Percentiles rank a stretch among this genome's conserved stretches.
Conservation (phyloP, 306 rosid species). For the Cicer bijugum region DNA sequence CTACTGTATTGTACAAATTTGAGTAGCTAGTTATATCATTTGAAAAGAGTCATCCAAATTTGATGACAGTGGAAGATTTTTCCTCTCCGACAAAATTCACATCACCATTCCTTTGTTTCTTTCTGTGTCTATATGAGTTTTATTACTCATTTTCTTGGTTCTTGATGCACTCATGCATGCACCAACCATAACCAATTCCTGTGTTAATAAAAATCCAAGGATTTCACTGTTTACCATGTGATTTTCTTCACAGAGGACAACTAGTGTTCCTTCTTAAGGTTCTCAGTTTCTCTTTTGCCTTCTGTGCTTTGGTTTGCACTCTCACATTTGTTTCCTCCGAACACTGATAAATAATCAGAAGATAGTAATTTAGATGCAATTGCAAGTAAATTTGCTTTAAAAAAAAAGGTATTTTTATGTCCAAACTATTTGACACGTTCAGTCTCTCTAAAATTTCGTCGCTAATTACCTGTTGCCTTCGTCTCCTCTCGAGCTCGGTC, state of each 20-base stretch:
- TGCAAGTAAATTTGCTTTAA: neutral
- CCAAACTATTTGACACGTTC: too few species aligned
- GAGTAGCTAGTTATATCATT: slow-evolving; percentile 20
- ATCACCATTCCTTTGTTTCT: neutral
- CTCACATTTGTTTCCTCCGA: slow-evolving; percentile 60
- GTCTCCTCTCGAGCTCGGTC: slow-evolving; percentile 71
- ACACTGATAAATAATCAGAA: slow-evolving; percentile 50
- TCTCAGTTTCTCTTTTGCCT: slow-evolving; percentile 63
- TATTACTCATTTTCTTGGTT: neutral
- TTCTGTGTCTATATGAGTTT: neutral
- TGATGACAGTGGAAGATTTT: slow-evolving; percentile 17
- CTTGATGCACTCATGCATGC: slow-evolving; percentile 24
- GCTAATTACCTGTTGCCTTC: slow-evolving; percentile 69
- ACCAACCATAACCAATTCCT: neutral
- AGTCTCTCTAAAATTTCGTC: neutral
- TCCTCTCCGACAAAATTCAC: neutral
- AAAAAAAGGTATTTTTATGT: neutral
- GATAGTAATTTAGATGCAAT: neutral
- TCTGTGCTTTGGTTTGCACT: slow-evolving; percentile 62
- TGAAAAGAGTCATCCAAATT: slow-evolving; percentile 33
- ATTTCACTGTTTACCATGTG: slow-evolving; percentile 25
- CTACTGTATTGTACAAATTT: slow-evolving; percentile 15
- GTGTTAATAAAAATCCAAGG: neutral
- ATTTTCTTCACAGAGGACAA: slow-evolving; percentile 56
- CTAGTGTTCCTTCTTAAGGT: slow-evolving; percentile 68